Evolutionary conservation across 2,329 filamentous ascomycete species (phyloP).

Genomic region (Tolypocladium endophyticum): DNA sequence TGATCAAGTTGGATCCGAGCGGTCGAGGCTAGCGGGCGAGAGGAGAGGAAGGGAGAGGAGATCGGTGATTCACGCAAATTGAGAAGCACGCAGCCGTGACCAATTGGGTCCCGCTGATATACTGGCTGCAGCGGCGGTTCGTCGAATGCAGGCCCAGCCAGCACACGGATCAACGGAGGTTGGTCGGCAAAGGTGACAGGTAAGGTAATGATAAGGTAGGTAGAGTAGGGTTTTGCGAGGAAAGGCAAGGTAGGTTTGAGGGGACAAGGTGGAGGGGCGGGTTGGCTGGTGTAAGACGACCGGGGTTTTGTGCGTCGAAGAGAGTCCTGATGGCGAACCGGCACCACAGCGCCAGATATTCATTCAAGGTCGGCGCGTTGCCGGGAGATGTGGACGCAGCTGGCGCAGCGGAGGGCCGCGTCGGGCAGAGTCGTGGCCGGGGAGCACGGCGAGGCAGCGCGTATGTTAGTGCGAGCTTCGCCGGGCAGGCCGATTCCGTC

Average conservation of each 20-base stretch:
- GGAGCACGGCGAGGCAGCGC: background rate
- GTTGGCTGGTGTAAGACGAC: background rate
- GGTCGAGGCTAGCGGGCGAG: background rate
- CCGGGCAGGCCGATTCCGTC: background rate
- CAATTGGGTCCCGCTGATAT: background rate
- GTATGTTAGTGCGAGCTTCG: too few relatives aligned
- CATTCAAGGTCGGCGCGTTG: background rate
- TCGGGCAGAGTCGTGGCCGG: background rate
- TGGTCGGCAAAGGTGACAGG: background rate
- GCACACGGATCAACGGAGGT: background rate
- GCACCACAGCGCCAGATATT: background rate
- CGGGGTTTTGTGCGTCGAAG: background rate
- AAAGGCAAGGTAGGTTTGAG: background rate
- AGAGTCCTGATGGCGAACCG: background rate
- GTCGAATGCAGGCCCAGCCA: background rate
- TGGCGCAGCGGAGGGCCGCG: background rate
- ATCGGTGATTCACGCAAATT: background rate
- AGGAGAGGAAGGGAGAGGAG: background rate
- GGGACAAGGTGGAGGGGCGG: background rate
- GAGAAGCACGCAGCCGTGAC: background rate
- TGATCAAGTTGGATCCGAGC: background rate
- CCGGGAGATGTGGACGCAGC: background rate
- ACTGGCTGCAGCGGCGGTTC: background rate
- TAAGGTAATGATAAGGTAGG: background rate
- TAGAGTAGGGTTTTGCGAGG: background rate